Evolutionary conservation across 768 basidiomycete genomes (phyloP).

Genomic region (Kwoniella dendrophila): DNA sequence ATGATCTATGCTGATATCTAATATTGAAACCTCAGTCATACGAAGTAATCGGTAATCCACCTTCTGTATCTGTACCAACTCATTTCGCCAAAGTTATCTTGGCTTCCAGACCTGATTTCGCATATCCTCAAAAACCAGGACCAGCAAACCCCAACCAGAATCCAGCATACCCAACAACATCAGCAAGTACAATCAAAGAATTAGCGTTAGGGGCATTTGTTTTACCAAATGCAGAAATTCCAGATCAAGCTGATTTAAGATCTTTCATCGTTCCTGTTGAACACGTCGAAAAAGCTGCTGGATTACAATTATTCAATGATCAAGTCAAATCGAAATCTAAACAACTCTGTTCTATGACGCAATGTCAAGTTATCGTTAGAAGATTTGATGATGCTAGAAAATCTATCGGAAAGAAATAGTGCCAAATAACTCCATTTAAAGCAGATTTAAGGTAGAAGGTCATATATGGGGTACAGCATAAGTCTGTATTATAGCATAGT

Average conservation of each 20-base stretch:
- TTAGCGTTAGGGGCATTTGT: constrained; percentile 91
- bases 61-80: constrained; percentile 89
- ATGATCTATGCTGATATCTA: background rate
- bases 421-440: too few species aligned
- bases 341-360: constrained; percentile 83
- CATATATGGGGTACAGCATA: too few species aligned
- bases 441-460: too few species aligned
- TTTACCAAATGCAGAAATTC: constrained; percentile 88
- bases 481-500: too few species aligned
- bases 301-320: constrained; percentile 44
- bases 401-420: constrained; percentile 25
- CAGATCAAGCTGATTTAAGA: constrained; percentile 77
- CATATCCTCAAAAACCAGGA: constrained; percentile 64
- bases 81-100: constrained; percentile 97
- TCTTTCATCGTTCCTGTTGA: constrained; percentile 85
- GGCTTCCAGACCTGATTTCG: constrained; percentile 70
- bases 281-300: constrained; percentile 81
- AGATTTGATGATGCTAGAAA: constrained; percentile 90
- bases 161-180: constrained; percentile 31
- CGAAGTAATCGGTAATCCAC: constrained; percentile 92
- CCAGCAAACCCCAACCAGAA: constrained; percentile 45
- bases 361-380: constrained; percentile 84
- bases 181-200: constrained; percentile 63
- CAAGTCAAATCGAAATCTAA: constrained; percentile 52
- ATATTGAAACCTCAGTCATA: constrained; percentile 64